Evolutionary conservation across 768 basidiomycete genomes (phyloP).

Genomic region (Auricularia auricula-judae): DNA sequence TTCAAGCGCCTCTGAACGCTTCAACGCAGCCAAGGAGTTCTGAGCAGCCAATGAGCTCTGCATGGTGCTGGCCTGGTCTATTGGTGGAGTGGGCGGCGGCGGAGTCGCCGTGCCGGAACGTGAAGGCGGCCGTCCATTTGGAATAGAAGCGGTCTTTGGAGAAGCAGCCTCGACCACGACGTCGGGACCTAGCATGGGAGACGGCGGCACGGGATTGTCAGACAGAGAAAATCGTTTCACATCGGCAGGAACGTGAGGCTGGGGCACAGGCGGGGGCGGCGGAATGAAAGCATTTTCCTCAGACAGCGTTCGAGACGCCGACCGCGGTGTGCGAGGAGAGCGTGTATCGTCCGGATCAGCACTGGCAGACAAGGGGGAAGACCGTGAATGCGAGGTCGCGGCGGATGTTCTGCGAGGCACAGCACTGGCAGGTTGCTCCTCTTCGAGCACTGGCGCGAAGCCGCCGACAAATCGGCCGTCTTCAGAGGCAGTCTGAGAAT

Average conservation of each 20-base stretch:
- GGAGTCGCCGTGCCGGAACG: conserved; percentile 9
- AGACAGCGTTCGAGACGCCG: not conserved
- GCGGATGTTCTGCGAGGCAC: conserved; percentile 2
- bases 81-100: conserved; percentile 28
- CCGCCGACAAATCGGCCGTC: conserved; percentile 43
- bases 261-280: conserved; percentile 7
- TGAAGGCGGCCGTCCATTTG: not conserved
- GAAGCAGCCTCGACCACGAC: conserved; percentile 41
- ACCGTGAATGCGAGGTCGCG: conserved; percentile 3
- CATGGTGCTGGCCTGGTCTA: conserved; percentile 13
- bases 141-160: conserved; percentile 1
- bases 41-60: conserved; percentile 46
- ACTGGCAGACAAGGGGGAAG: not conserved
- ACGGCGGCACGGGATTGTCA: conserved; percentile 47
- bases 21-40: conserved; percentile 76
- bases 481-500: conserved; percentile 3
- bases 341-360: not conserved
- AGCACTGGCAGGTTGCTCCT: conserved; percentile 5
- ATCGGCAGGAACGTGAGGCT: conserved; percentile 43
- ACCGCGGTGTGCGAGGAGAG: not conserved
- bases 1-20: conserved; percentile 76
- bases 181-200: conserved; percentile 33
- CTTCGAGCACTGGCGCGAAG: conserved; percentile 23
- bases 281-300: not conserved
- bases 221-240: conserved; percentile 74